Conservation (phyloP, 768 basidiomycete species). For the Leucosporidium scottii region DNA sequence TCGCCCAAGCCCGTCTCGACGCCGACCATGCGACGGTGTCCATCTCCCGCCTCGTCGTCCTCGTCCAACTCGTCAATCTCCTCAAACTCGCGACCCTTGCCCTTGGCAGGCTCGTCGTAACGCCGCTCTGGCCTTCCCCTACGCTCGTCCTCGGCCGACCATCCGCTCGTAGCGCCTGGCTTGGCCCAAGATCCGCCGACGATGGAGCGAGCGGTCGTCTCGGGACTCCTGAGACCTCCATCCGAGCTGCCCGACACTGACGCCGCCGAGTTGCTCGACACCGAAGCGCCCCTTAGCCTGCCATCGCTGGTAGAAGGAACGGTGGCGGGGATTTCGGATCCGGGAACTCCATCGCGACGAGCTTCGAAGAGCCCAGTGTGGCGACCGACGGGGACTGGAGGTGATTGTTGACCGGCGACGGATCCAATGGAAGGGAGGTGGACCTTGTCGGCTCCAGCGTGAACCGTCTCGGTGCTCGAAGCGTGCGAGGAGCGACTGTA, state of each 20-base stretch:
- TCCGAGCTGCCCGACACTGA: constrained; percentile 18
- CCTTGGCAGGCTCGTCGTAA: constrained; percentile 17
- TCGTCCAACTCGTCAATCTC: constrained; percentile 26
- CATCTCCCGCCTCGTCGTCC: background rate
- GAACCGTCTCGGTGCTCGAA: background rate
- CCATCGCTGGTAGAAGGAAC: too few relatives aligned
- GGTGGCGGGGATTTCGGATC: too few relatives aligned
- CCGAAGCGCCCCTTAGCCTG: constrained; percentile 10
- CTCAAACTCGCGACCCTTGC: constrained; percentile 21
- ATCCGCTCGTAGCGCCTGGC: background rate
- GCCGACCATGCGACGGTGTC: constrained; percentile 20
- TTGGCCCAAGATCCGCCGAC: background rate
- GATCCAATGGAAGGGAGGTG: constrained; percentile 1
- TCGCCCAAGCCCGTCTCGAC: constrained; percentile 28
- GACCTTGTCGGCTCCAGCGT: background rate
- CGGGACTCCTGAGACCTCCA: constrained; percentile 19
- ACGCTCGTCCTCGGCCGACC: constrained; percentile 15
- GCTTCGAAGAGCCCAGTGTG: constrained; percentile 2
- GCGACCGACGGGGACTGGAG: constrained; percentile 5
- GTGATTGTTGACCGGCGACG: background rate
- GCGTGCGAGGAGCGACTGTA: background rate
- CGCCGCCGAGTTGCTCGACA: constrained; percentile 21
- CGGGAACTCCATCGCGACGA: too few relatives aligned
- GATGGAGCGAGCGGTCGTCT: background rate
- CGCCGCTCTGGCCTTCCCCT: constrained; percentile 26